Percentiles rank a stretch among this genome's conserved stretches.
Conservation (phyloP, 495 filamentous ascomycete genomes). For the Penicillium bovifimosum region DNA sequence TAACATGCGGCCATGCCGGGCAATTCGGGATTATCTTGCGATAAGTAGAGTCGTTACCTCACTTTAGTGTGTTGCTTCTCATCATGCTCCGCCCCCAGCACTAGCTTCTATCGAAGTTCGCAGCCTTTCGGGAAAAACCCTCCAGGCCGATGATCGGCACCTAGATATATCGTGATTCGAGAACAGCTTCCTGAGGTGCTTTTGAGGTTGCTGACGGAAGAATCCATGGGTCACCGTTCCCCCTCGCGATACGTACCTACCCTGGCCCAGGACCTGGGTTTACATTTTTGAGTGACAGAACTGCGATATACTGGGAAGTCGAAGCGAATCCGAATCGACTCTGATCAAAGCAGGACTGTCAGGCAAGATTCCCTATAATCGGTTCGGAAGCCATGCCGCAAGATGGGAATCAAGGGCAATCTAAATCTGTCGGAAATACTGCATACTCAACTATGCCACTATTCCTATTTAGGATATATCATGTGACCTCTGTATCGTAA, state of each 20-base stretch:
- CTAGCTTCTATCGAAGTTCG: too few species aligned
- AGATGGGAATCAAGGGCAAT: not conserved
- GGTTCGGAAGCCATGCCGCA: slow-evolving; percentile 1
- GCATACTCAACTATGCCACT: too few species aligned
- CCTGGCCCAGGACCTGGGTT: slow-evolving; percentile 35
- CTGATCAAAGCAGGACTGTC: slow-evolving; percentile 16
- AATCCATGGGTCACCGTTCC: slow-evolving; percentile 38
- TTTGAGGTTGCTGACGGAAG: slow-evolving; percentile 28
- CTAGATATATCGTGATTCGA: slow-evolving; percentile 23
- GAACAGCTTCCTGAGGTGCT: slow-evolving; percentile 13
- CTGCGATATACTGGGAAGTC: slow-evolving; percentile 28
- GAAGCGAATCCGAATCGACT: slow-evolving; percentile 27
- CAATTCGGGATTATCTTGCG: too few species aligned
- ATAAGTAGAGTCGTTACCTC: not conserved
- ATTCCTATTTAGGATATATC: too few species aligned
- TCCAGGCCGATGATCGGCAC: slow-evolving; percentile 32
- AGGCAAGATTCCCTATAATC: not conserved
- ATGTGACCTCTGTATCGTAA: too few species aligned
- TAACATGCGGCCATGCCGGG: too few species aligned
- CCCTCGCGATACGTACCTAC: slow-evolving; percentile 37
- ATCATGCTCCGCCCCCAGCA: slow-evolving; percentile 17
- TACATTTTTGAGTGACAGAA: slow-evolving; percentile 28
- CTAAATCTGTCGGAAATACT: not conserved
- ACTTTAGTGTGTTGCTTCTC: slow-evolving; percentile 8
- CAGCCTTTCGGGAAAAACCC: slow-evolving; percentile 19